Conservation (phyloP, 495 filamentous ascomycete species). For the Penicillium chermesinum region DNA sequence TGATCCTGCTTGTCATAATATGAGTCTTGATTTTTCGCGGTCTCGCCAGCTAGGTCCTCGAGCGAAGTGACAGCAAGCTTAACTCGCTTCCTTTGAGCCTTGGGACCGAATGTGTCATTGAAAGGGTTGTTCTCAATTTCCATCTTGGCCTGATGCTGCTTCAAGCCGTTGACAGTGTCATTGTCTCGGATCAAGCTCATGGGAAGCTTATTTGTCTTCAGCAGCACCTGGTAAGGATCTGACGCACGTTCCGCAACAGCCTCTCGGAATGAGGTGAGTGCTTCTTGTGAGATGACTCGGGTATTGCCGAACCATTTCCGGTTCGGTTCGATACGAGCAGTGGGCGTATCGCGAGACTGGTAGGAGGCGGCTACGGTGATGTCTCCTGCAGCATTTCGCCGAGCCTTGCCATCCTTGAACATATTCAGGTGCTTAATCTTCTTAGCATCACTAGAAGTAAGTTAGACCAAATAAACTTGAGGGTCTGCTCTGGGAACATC, state of each 20-base stretch:
- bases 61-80: constrained; percentile 77
- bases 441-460: constrained; percentile 61
- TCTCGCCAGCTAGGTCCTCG: constrained; percentile 76
- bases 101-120: constrained; percentile 86
- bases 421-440: constrained; percentile 81
- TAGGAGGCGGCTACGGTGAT: constrained; percentile 79
- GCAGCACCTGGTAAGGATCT: constrained; percentile 85
- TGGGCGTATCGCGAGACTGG: constrained; percentile 73
- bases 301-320: constrained; percentile 80
- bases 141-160: constrained; percentile 93
- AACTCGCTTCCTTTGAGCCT: constrained; percentile 84
- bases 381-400: constrained; percentile 68
- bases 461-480: constrained; percentile 12
- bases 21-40: constrained; percentile 66
- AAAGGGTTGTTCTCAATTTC: constrained; percentile 82
- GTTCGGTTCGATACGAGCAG: constrained; percentile 87
- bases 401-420: constrained; percentile 75
- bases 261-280: constrained; percentile 76
- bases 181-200: constrained; percentile 74
- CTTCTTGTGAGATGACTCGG: constrained; percentile 63
- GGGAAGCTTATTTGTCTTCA: constrained; percentile 91
- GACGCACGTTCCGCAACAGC: constrained; percentile 85
- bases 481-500: background rate
- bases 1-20: constrained; percentile 77
- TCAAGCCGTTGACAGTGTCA: constrained; percentile 65